Base-by-base conservation (phyloP, 495 filamentous ascomycete species). In the Penicillium egyptiacum region DNA sequence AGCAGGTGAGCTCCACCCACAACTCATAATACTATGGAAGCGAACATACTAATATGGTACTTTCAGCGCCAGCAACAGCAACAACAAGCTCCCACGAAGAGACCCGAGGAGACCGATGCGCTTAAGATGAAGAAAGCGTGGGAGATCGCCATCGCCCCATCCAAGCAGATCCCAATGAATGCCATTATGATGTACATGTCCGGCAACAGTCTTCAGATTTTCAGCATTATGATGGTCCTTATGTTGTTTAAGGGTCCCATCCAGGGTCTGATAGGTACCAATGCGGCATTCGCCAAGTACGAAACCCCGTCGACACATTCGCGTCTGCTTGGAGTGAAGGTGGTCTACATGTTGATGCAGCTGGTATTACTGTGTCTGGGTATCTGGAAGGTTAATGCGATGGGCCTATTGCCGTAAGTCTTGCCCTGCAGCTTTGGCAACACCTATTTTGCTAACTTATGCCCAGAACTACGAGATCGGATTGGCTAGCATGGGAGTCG, bases 151-250 rank as follows among this genome's bases (percentile, higher is more conserved):
- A 83, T 99, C 35, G 95, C 88, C 4, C 94, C 94, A 2, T 87
- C 92, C 49, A 99, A 99, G 77, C 86, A 88, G 68, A 81, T 99
- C 43, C 94, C 94, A 50, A 98, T 98, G 94, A 97, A 95, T 56
- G 91, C 84, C 44, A 92, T 99, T 75, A 96, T 96, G 88, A 98
- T 98, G 92, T 99, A 99, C 82, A 98, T 99, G 95, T 96, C 94
- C 56, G 94, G 94, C 66, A 98, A 97, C 76, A 90, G 89, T 55
- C 86, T 99, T 25, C 94, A 99, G 75, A 97, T 99, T 59, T 99
- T 99, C 81, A 91, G 86, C 74, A 97, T 99, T 70, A 96, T 98
- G 91, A 98, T 98, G 94, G 92, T 97, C 8, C 91, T 89, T 62
- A 97, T 96, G 90, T 83, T 96, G 43, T 99, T 99, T 83, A 97